Percentiles rank a stretch among this genome's conserved stretches.
Conservation (phyloP, 805 yeast genomes). For the Kazachstania bromeliacearum region DNA sequence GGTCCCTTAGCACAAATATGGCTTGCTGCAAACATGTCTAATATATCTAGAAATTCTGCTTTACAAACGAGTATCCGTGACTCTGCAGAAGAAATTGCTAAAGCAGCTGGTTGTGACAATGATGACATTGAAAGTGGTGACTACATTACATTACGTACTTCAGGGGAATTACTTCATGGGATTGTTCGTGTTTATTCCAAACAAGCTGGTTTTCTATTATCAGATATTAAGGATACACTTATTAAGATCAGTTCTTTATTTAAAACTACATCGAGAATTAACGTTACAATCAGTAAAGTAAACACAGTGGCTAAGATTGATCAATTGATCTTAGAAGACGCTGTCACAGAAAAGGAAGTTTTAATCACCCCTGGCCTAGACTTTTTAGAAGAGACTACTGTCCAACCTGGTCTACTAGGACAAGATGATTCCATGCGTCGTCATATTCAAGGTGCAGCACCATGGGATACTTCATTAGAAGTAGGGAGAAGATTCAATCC, state of each 20-base stretch:
- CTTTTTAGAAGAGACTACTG: conserved; percentile 17
- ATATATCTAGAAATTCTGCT: conserved; percentile 38
- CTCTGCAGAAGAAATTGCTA: conserved; percentile 57
- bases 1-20: conserved; percentile 87
- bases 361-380: conserved; percentile 53
- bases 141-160: conserved; percentile 66
- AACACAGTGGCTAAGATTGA: conserved; percentile 53
- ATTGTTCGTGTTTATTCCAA: conserved; percentile 79
- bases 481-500: conserved; percentile 23
- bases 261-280: conserved; percentile 35
- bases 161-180: conserved; percentile 81
- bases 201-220: conserved; percentile 72
- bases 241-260: conserved; percentile 63
- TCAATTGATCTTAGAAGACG: conserved; percentile 59
- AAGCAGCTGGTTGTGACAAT: conserved; percentile 29
- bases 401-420: conserved; percentile 11
- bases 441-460: conserved; percentile 27
- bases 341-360: conserved; percentile 69
- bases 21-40: conserved; percentile 75
- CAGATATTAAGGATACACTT: conserved; percentile 73
- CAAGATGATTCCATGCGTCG: conserved; percentile 19
- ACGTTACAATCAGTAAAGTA: conserved; percentile 49
- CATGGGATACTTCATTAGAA: conserved; percentile 27
- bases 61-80: conserved; percentile 61
- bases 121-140: conserved; percentile 29